Evolutionary conservation across 192 early-diverging fungal species (phyloP), one percentile per base, ranked within the genome.

Genomic region (Gamsiella multidivaricata): DNA sequence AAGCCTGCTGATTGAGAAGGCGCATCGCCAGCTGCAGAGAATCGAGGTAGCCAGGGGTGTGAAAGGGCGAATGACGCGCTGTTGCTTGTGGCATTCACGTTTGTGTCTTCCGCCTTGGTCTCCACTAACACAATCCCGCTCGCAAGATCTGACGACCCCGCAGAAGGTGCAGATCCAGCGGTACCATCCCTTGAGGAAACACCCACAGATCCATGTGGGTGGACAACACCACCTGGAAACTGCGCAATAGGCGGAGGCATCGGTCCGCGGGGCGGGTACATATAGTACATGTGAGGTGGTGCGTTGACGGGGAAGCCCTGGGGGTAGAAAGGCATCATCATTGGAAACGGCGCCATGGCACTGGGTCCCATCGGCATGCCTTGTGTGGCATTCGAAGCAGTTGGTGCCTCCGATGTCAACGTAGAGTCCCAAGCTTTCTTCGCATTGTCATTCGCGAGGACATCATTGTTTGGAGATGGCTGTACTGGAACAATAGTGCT

Each of bases 41-140:
- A 78, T 8, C 74, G 74, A 12, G 74, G 74, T 17, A 78, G 36
- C 74, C 74, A 78, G 47, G 41, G 74, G 54, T 62, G 65, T 43
- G 62, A 33, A 1, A 46, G 55, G 36, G 39, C 45, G 2, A 26
- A 23, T 22, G 45, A 4, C n/a, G 15, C 18, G 14, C 23, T 32
- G 9, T 6, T 45, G 36, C 20, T 31, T 1, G 8, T 33, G 20
- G 14, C 32, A 20, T 22, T 36, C 3, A 11, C 29, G 17, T 1
- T 54, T 6, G 39, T 25, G 41, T 4, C 39, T n/a, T 34, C 55
- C 25, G 54, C n/a, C 47, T 60, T 69, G 14, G 5, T 3, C 39
- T 69, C 49, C 6, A 22, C 36, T 7, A 5, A 32, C 10, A 41
- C 5, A n/a, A n/a, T n/a, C 2, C 17, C n/a, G 2, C 50, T 22